Conservation (phyloP, 495 filamentous ascomycete species). For the Neurospora sp. region DNA sequence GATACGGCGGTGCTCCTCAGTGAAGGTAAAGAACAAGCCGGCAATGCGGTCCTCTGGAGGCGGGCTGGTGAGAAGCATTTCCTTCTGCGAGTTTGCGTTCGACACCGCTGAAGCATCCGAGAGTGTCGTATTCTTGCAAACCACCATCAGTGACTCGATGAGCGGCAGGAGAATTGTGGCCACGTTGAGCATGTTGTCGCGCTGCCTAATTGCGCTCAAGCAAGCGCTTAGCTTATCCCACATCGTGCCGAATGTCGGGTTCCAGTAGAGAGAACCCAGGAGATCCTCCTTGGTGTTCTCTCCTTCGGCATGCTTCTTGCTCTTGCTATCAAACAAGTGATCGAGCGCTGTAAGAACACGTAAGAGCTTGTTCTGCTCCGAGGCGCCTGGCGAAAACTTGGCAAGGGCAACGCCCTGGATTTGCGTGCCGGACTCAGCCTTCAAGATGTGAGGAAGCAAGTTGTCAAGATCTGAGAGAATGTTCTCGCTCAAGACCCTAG, state of each 20-base stretch:
- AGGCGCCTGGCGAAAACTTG: conserved; percentile 91
- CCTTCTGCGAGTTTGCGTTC: conserved; percentile 46
- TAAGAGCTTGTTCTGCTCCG: conserved; percentile 89
- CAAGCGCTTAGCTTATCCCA: conserved; percentile 95
- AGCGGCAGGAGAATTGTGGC: conserved; percentile 89
- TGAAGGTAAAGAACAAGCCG: conserved; percentile 94
- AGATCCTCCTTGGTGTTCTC: conserved; percentile 65
- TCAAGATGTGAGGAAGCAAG: conserved; percentile 76
- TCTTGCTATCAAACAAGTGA: conserved; percentile 76
- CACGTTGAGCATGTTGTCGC: conserved; percentile 91
- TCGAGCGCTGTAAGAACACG: conserved; percentile 92
- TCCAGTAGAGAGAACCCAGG: conserved; percentile 78
- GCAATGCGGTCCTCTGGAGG: conserved; percentile 75
- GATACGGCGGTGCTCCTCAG: conserved; percentile 95
- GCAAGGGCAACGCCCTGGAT: conserved; percentile 88
- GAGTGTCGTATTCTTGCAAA: conserved; percentile 92
- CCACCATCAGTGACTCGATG: conserved; percentile 96
- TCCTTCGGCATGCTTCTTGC: conserved; percentile 49
- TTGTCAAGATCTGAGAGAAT: conserved; percentile 80
- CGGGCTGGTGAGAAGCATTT: conserved; percentile 66
- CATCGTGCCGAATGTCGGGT: conserved; percentile 74
- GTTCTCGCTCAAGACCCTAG: conserved; percentile 69
- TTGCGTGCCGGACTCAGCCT: conserved; percentile 79
- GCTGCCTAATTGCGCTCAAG: conserved; percentile 73
- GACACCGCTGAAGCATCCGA: conserved; percentile 35